Base-by-base conservation (phyloP, 768 basidiomycete genomes). In the Russula griseocarnosa region DNA sequence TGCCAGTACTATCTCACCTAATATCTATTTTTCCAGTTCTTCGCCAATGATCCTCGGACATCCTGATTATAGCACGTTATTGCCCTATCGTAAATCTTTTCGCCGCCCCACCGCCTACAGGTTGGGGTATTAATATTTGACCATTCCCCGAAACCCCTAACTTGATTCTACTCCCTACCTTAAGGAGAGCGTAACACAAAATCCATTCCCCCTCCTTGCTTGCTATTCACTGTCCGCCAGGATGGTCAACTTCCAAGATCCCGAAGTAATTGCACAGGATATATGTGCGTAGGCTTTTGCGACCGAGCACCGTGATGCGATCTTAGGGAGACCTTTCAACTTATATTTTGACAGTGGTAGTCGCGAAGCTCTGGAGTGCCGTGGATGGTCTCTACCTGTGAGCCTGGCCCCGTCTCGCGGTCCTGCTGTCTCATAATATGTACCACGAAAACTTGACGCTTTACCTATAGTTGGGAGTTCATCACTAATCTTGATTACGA, bases 221-320 rank as follows among this genome's bases (percentile, higher is more conserved):
- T 36, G 11, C 40, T 1, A 13, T 40, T 42, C 2, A 56, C 34
- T 34, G 3, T 16, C 22, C 11, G 9, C 28, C n/a, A 46, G 20
- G 55, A 56, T 56, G 55, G 55, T 44, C 20, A 32, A 57, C 13
- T 32, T n/a, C 5, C 55, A 16, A 3, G 55, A 57, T 32, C 55
- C 55, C n/a, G 1, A 0, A 30, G 55, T 44, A 22, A 22, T 57
- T 2, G 5, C 1, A n/a, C 28, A 32, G 30, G 55, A 57, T 14
- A 2, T 1, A 1, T 30, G 55, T 57, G 40, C 10, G 55, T 57
- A 32, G 28, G 7, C 26, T 44, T 44, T 42, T 8, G 22, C 5
- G 50, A 9, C 5, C 5, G n/a, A 14, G 36, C 55, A 44, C 10
- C n/a, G n/a, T n/a, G n/a, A n/a, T n/a, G 28, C 3, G 55, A 44